A percentile compares a stretch with the other conserved stretches of the same genome.
Evolutionary conservation across 2,329 filamentous ascomycete species (phyloP).

Genomic region (Phialemonium atrogriseum): DNA sequence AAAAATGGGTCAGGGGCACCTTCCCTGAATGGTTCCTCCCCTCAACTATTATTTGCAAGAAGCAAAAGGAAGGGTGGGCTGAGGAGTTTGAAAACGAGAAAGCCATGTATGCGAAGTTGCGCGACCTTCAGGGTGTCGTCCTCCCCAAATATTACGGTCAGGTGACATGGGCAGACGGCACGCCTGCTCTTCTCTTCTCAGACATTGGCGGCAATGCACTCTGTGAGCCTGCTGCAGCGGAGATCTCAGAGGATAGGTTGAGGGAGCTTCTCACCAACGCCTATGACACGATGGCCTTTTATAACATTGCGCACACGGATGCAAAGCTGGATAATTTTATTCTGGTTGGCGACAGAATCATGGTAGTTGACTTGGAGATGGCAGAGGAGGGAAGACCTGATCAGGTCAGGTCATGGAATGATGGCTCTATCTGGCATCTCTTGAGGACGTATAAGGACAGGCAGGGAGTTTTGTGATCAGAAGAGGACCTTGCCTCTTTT

Average conservation of each 20-base stretch:
- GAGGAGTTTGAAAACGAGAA: constrained; percentile 5
- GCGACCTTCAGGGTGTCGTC: constrained; percentile 4
- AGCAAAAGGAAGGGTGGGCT: constrained; percentile 4
- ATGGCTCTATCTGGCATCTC: too few species aligned
- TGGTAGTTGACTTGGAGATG: constrained; percentile 4
- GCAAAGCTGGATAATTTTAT: constrained; percentile 6
- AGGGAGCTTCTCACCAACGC: constrained; percentile 1
- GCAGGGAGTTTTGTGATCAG: too few species aligned
- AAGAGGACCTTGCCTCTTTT: too few species aligned
- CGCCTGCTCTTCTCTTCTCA: constrained; percentile 3
- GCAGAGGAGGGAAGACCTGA: too few species aligned
- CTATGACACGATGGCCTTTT: neutral
- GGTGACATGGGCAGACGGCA: constrained; percentile 1
- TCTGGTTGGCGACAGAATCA: constrained; percentile 4
- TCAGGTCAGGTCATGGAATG: too few species aligned
- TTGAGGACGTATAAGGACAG: too few species aligned
- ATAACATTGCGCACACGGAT: constrained; percentile 2
- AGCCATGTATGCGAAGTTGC: constrained; percentile 4
- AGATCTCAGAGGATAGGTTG: constrained; percentile 3
- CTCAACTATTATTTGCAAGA: constrained; percentile 3
- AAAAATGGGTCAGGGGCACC: too few species aligned
- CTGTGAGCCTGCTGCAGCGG: too few species aligned
- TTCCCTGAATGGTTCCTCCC: constrained; percentile 8
- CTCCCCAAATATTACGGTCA: constrained; percentile 5
- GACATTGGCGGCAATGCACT: constrained; percentile 5